phyloP scores from a whole-genome alignment of 1,284 basidiomycete species.

The Gomphus bonarii region DNA sequence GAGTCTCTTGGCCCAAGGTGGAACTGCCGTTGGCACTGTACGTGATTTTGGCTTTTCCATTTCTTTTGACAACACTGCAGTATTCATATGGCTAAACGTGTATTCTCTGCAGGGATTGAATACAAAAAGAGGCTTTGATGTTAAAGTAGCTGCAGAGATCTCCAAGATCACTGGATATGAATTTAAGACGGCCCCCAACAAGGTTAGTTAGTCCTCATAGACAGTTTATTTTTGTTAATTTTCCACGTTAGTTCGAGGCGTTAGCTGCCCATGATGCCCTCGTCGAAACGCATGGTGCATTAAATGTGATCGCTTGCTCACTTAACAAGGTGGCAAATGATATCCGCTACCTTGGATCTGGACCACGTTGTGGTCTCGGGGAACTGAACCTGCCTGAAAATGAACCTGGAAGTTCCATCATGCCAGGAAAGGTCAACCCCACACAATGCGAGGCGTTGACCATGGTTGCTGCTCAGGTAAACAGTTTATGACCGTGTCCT shows the following conservation, averaged over 20 bases:
- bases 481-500: neutral
- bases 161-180: slow-evolving; percentile 84
- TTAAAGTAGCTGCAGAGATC: slow-evolving; percentile 88
- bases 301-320: slow-evolving; percentile 91
- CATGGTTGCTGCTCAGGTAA: slow-evolving; percentile 88
- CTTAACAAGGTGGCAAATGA: slow-evolving; percentile 99
- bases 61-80: neutral
- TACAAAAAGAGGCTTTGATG: slow-evolving; percentile 95
- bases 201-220: slow-evolving; percentile 38
- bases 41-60: slow-evolving; percentile 21
- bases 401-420: slow-evolving; percentile 98
- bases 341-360: slow-evolving; percentile 95
- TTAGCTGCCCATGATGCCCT: slow-evolving; percentile 95
- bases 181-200: slow-evolving; percentile 98
- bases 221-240: neutral
- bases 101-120: slow-evolving; percentile 69
- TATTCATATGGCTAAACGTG: neutral
- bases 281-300: slow-evolving; percentile 92
- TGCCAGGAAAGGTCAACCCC: slow-evolving; percentile 99
- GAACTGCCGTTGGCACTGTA: slow-evolving; percentile 96
- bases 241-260: slow-evolving; percentile 76
- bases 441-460: slow-evolving; percentile 99
- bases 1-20: slow-evolving; percentile 91
- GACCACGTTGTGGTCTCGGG: slow-evolving; percentile 94
- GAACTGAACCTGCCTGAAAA: slow-evolving; percentile 96